Conservation (phyloP, 139 green algal genomes). For the Chlorella sp. region DNA sequence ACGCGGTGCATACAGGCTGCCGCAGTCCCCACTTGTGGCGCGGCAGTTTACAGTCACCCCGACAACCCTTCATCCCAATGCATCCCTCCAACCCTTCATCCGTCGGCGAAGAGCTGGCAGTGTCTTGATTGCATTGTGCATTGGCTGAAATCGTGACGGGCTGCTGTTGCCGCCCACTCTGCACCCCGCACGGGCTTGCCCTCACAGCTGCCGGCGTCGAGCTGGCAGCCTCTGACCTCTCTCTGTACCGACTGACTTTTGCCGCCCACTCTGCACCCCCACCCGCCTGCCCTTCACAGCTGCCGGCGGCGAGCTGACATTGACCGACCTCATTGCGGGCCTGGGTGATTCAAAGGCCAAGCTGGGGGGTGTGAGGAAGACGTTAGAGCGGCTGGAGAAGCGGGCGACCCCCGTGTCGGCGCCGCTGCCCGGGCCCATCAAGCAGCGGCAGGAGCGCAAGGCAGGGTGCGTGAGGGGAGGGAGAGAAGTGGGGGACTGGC, state of each 20-base stretch:
- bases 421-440: slow-evolving; percentile 72
- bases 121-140: no score
- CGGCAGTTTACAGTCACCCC: slow-evolving; percentile 27
- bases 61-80: neutral
- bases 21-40: neutral
- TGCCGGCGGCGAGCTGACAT: slow-evolving; percentile 59
- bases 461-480: slow-evolving; percentile 56
- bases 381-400: slow-evolving; percentile 71
- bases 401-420: slow-evolving; percentile 55
- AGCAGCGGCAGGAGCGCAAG: slow-evolving; percentile 76
- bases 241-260: neutral
- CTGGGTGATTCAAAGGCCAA: slow-evolving; percentile 49
- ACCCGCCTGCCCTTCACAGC: neutral
- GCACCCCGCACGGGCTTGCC: neutral
- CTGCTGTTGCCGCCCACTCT: no score
- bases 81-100: neutral
- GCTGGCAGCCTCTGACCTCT: neutral
- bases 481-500: neutral
- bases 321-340: slow-evolving; percentile 80
- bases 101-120: no score
- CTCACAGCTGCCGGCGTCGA: neutral
- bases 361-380: slow-evolving; percentile 64
- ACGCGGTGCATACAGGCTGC: slow-evolving; percentile 41
- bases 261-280: neutral
- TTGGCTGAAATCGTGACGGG: no score